These are phyloP conservation scores for Trichosanthes cucumerina DNA, from an alignment of 306 rosid genomes.

Conservation along the genomic window DNA sequence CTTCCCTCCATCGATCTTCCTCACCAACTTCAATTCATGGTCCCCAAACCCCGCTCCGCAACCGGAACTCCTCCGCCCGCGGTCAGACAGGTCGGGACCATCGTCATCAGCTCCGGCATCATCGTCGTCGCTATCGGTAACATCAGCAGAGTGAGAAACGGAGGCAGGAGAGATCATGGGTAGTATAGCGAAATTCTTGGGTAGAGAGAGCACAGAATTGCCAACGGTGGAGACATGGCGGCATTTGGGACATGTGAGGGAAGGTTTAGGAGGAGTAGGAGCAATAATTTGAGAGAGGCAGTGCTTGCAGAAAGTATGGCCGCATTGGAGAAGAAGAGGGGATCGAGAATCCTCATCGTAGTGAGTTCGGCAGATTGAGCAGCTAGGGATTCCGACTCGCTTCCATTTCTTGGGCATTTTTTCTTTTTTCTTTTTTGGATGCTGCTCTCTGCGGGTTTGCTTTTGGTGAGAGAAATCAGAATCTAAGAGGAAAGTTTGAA, in stretches of 20 bases:
- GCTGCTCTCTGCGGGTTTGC: neutral
- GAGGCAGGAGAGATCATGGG: conserved; percentile 57
- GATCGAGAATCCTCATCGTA: conserved; percentile 91
- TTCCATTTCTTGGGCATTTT: conserved; percentile 33
- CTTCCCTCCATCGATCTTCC: conserved; percentile 71
- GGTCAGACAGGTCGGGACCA: conserved; percentile 25
- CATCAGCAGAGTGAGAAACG: conserved; percentile 8
- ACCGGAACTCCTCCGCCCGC: conserved; percentile 22
- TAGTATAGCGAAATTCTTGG: conserved; percentile 86
- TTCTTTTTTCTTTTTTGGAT: neutral
- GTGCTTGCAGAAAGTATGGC: conserved; percentile 90
- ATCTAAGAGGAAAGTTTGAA: conserved; percentile 8
- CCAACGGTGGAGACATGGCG: conserved; percentile 91
- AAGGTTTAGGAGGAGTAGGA: conserved; percentile 41
- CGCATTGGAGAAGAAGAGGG: conserved; percentile 96
- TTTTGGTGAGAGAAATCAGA: neutral
- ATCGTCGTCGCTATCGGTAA: conserved; percentile 28
- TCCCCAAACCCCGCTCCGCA: conserved; percentile 20
- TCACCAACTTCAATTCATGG: conserved; percentile 65
- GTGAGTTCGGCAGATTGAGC: conserved; percentile 89
- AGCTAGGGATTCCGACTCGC: conserved; percentile 54
- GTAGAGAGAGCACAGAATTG: conserved; percentile 74
- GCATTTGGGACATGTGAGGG: conserved; percentile 73
- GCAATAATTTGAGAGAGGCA: conserved; percentile 81
- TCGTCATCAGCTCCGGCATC: conserved; percentile 26